These are phyloP conservation scores for Aspergillus sp. DNA, from an alignment of 2,329 filamentous ascomycete genomes.

Conservation along the genomic window DNA sequence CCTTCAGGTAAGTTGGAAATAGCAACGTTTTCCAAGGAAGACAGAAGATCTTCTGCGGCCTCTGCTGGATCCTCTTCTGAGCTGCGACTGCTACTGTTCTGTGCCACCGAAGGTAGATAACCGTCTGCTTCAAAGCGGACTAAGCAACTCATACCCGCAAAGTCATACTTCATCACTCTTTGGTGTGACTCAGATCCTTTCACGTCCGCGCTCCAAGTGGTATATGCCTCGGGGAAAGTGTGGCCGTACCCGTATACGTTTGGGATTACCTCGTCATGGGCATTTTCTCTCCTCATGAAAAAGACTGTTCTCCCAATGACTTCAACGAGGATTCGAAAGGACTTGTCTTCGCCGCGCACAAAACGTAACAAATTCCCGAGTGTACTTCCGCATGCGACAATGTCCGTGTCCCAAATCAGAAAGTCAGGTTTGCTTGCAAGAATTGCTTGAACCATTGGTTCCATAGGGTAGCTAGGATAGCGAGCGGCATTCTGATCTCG, in stretches of 20 bases:
- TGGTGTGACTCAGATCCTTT: slow-evolving; percentile 61
- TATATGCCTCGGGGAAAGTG: slow-evolving; percentile 66
- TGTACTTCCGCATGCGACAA: slow-evolving; percentile 62
- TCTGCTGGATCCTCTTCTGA: no score
- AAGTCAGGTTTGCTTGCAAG: slow-evolving; percentile 41
- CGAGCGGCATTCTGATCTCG: slow-evolving; percentile 43
- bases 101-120: slow-evolving; percentile 39
- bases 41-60: no score
- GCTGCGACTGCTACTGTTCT: no score
- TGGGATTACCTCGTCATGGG: slow-evolving; percentile 56
- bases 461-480: slow-evolving; percentile 41
- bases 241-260: slow-evolving; percentile 64
- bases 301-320: slow-evolving; percentile 59
- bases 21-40: no score
- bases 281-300: slow-evolving; percentile 62
- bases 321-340: slow-evolving; percentile 62
- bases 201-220: slow-evolving; percentile 59
- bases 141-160: slow-evolving; percentile 54
- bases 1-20: no score
- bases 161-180: slow-evolving; percentile 58
- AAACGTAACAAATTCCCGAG: slow-evolving; percentile 63
- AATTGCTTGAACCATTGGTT: slow-evolving; percentile 47
- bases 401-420: slow-evolving; percentile 43
- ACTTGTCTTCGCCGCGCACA: slow-evolving; percentile 42
- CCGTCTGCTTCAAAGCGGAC: slow-evolving; percentile 62